Base-by-base conservation (phyloP, 2,329 filamentous ascomycete species). In the Fusarium sp. region DNA sequence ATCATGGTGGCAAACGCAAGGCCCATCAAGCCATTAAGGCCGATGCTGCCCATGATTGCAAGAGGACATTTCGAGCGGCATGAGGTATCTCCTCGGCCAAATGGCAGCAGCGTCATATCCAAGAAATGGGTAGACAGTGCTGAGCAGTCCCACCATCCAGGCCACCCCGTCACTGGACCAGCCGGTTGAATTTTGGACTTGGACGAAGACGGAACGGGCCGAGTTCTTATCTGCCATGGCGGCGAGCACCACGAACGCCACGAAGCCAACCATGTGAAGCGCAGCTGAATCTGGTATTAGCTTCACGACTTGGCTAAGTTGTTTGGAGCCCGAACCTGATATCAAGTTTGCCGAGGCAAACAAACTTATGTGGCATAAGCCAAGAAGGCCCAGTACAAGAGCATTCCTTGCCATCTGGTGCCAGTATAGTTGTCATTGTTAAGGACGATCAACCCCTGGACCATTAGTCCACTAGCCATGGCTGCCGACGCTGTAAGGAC, bases 301-400 rank as follows among this genome's bases (percentile, higher is more conserved):
- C 4, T 25, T 18, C 5, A 32, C 6, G 1, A 67, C 56, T 25
- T 25, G 45, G 18, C 7, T 25, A n/a, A 30, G 27, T 27, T 30
- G 23, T 30, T 50, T 30, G 18, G 45, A 23, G 25, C 45, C 25
- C 8, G 1, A n/a, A 79, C 64, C 70, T 1, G 75, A 79, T 5
- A 76, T 20, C 0, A 78, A 43, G 39, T 85, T 86, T 3, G 81
- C 77, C 1, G 81, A 79, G 85, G 84, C 5, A 86, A 73, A 1
- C 82, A n/a, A n/a, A n/a, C n/a, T n/a, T n/a, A n/a, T n/a, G 82
- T 71, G 0, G 81, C 80, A 48, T 85, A 87, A 0, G 80, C 34
- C 7, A 87, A 68, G 0, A 87, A 72, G 2, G 83, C 80, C 85
- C 85, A 87, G 72, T 87, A 87, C 45, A 88, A 83, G 0, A 88